Conservation (phyloP, 805 yeast genomes). For the Monosporozyma servazzii region DNA sequence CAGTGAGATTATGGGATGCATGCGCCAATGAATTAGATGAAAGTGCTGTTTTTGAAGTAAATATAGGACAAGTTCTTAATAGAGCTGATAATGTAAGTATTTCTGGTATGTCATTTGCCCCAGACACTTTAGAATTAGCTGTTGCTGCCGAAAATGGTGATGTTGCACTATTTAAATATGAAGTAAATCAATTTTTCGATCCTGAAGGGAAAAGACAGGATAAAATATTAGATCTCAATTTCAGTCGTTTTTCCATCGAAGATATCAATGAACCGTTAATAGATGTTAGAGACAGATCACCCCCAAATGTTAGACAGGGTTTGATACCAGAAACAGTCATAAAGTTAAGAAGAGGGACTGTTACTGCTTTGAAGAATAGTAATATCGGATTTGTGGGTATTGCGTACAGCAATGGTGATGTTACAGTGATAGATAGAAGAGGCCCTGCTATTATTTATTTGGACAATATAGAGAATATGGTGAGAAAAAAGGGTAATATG, state of each 20-base stretch:
- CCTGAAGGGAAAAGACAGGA: conserved; percentile 18
- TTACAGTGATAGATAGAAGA: conserved; percentile 69
- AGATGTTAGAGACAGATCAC: conserved; percentile 48
- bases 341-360: conserved; percentile 38
- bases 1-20: conserved; percentile 75
- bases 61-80: conserved; percentile 41
- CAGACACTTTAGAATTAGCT: conserved; percentile 66
- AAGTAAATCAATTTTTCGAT: conserved; percentile 39
- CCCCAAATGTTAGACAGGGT: conserved; percentile 44
- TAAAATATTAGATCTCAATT: conserved; percentile 15
- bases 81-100: conserved; percentile 40
- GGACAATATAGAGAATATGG: conserved; percentile 25
- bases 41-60: conserved; percentile 49
- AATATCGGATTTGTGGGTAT: conserved; percentile 77
- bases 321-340: conserved; percentile 48
- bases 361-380: conserved; percentile 58
- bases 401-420: conserved; percentile 66
- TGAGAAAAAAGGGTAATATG: conserved; percentile 20
- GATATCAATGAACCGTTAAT: conserved; percentile 23
- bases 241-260: conserved; percentile 21
- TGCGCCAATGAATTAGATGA: conserved; percentile 64
- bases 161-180: conserved; percentile 66
- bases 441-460: conserved; percentile 62
- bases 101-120: conserved; percentile 58
- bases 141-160: conserved; percentile 63